Evolutionary conservation across 2,329 filamentous ascomycete species (phyloP).

Genomic region (Madurella fahalii): DNA sequence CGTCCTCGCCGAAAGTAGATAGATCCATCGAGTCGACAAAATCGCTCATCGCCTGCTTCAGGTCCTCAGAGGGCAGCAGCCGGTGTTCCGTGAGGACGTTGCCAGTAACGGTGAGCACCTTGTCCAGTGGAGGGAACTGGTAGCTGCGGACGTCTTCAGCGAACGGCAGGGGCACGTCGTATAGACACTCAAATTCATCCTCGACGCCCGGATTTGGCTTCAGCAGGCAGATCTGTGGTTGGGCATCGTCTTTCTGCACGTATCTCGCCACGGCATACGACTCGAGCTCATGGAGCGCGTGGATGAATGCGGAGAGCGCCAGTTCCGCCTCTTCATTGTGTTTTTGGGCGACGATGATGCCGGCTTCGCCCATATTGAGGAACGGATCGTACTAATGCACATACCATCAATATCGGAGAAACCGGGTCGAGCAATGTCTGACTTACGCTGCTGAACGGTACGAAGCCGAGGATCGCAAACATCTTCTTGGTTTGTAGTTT

Average conservation of each 20-base stretch:
- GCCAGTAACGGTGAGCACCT: conserved; percentile 81
- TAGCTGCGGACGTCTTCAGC: conserved; percentile 89
- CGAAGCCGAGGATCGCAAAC: conserved; percentile 83
- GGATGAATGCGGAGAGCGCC: conserved; percentile 83
- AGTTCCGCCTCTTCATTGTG: conserved; percentile 78
- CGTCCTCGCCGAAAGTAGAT: conserved; percentile 64
- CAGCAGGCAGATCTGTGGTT: conserved; percentile 72
- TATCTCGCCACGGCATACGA: conserved; percentile 83
- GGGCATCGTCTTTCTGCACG: conserved; percentile 77
- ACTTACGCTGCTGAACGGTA: conserved; percentile 52
- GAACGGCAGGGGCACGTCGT: conserved; percentile 88
- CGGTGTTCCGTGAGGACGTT: conserved; percentile 76
- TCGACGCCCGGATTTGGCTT: conserved; percentile 67
- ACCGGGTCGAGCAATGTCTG: no score
- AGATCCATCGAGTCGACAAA: conserved; percentile 95
- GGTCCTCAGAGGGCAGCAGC: conserved; percentile 70
- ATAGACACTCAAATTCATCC: conserved; percentile 73
- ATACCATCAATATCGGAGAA: conserved; percentile 17
- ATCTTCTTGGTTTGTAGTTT: conserved; percentile 72
- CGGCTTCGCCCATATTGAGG: conserved; percentile 76
- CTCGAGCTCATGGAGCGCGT: conserved; percentile 78
- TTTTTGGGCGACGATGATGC: conserved; percentile 71
- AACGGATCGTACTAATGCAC: conserved; percentile 70
- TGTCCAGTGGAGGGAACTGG: conserved; percentile 84
- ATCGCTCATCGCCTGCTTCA: conserved; percentile 78